Evolutionary conservation across 2,329 filamentous ascomycete species (phyloP).

Genomic region (Lasiodiplodia sp.): DNA sequence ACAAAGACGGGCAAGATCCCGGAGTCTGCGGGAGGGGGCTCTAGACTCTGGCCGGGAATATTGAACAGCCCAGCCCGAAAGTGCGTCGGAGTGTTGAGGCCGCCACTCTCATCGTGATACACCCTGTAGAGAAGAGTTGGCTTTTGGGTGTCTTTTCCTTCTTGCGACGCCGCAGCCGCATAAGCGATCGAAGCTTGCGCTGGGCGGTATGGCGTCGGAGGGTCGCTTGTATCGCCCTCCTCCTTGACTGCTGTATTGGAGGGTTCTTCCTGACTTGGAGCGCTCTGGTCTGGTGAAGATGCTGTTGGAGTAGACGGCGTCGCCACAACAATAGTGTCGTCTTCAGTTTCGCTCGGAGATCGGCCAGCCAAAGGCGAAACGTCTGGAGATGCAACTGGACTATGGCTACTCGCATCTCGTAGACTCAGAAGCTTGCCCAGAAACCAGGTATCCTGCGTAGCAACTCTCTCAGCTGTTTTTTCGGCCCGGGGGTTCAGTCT

Average conservation of each 20-base stretch:
- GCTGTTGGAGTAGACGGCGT: neutral
- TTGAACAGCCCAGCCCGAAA: neutral
- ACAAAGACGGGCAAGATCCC: neutral
- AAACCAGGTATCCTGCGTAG: neutral
- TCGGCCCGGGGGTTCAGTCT: neutral
- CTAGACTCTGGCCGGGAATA: neutral
- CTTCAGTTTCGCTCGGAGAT: neutral
- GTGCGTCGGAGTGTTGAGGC: neutral
- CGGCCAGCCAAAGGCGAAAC: neutral
- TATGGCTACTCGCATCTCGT: neutral
- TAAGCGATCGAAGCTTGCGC: neutral
- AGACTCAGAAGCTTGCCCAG: neutral
- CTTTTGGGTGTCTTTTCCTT: neutral
- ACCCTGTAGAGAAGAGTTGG: neutral
- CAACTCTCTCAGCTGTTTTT: neutral
- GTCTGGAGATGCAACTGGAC: too few species aligned
- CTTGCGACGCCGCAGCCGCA: neutral
- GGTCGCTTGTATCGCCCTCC: neutral
- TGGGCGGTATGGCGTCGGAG: neutral
- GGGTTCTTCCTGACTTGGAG: neutral
- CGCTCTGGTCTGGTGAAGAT: neutral
- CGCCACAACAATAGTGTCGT: neutral
- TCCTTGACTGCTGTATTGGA: neutral
- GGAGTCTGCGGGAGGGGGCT: neutral
- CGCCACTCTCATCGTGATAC: constrained; percentile 3